Conservation (phyloP, 345 rosid species). For the Laguncularia racemosa region DNA sequence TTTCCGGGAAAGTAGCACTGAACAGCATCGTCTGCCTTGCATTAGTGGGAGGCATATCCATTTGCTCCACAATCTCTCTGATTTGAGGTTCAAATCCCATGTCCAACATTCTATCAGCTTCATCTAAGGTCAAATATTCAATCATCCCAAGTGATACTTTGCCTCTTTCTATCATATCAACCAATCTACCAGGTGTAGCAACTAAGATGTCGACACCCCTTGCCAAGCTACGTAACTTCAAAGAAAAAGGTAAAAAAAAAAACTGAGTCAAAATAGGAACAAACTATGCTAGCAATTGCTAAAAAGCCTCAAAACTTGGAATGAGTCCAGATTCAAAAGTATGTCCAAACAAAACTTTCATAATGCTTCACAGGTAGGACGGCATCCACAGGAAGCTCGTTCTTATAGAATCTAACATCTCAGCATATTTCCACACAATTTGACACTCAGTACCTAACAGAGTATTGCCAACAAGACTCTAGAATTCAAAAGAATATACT, state of each 20-base stretch:
- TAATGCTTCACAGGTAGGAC: too few species aligned
- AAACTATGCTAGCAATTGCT: neutral
- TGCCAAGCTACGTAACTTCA: slow-evolving; percentile 36
- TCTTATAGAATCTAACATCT: too few species aligned
- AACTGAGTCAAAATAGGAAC: neutral
- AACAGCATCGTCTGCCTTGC: slow-evolving; percentile 48
- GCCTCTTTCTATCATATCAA: slow-evolving; percentile 42
- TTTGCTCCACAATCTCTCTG: slow-evolving; percentile 39
- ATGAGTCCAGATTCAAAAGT: neutral
- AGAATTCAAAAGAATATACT: too few species aligned
- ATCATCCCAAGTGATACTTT: slow-evolving; percentile 34
- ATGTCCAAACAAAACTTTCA: too few species aligned
- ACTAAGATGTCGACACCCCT: slow-evolving; percentile 49
- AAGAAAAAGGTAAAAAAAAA: too few species aligned
- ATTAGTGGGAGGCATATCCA: slow-evolving; percentile 47
- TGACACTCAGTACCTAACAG: too few species aligned
- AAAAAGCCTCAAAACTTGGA: neutral
- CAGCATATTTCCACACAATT: too few species aligned
- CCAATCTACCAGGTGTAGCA: slow-evolving; percentile 53
- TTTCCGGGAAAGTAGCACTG: slow-evolving; percentile 52
- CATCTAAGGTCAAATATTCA: slow-evolving; percentile 42
- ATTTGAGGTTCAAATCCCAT: slow-evolving; percentile 67
- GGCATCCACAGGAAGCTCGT: too few species aligned
- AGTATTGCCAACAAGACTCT: too few species aligned
- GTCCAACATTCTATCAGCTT: slow-evolving; percentile 55